Evolutionary conservation across 768 basidiomycete genomes (phyloP).

Genomic region (Termitomyces sp.): DNA sequence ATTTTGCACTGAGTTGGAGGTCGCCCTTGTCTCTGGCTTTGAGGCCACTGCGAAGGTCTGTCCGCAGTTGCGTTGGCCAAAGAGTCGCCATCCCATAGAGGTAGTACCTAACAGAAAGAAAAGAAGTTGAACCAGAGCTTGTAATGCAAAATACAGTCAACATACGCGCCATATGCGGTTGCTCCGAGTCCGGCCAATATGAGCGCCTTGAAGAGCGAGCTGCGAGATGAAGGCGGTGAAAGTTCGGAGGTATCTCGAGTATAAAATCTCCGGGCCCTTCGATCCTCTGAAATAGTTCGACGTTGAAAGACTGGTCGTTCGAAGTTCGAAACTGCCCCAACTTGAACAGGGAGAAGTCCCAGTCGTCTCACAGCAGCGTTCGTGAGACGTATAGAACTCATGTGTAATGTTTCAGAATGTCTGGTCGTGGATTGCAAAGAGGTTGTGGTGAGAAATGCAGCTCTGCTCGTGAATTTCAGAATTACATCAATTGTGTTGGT

Average conservation of each 20-base stretch:
- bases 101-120: slow-evolving; percentile 34
- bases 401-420: not conserved
- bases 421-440: too few relatives aligned
- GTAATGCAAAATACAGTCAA: not conserved
- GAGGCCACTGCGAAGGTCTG: slow-evolving; percentile 61
- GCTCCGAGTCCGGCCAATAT: slow-evolving; percentile 24
- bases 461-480: too few relatives aligned
- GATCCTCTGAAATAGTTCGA: not conserved
- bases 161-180: slow-evolving; percentile 30
- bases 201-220: slow-evolving; percentile 20
- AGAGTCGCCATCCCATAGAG: slow-evolving; percentile 51
- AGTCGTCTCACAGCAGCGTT: not conserved
- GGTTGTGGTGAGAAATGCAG: too few relatives aligned
- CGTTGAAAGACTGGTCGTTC: not conserved
- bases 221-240: slow-evolving; percentile 25
- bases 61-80: slow-evolving; percentile 61
- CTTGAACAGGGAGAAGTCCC: not conserved
- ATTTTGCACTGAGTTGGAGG: slow-evolving; percentile 41
- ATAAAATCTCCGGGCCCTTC: not conserved
- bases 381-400: not conserved
- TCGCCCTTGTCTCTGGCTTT: slow-evolving; percentile 58
- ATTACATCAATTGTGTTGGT: too few relatives aligned
- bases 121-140: not conserved
- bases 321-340: not conserved
- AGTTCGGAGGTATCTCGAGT: not conserved